A percentile compares a stretch with the other conserved stretches of the same genome.
These are phyloP conservation scores for Fraxinus anomala DNA, from an alignment of 257 asterid genomes.

Conservation along the genomic window DNA sequence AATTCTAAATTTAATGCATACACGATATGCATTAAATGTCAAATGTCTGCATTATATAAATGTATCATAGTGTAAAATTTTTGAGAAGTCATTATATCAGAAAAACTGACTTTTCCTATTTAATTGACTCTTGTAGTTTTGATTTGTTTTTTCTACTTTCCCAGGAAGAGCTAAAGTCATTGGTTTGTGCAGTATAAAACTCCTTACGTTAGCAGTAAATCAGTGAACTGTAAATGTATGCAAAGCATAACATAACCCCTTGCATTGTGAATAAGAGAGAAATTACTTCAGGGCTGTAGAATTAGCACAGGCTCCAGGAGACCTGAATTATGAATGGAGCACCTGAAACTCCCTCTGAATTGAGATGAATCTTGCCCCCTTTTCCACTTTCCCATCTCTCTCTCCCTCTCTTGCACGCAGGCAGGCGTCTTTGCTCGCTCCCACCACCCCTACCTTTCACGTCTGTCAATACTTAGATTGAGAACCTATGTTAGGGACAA, in stretches of 20 bases:
- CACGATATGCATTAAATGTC: not conserved
- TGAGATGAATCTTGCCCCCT: not conserved
- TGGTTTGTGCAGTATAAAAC: not conserved
- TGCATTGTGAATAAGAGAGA: not conserved
- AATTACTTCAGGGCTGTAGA: not conserved
- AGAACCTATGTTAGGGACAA: too few relatives aligned
- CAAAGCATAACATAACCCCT: not conserved
- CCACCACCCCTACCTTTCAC: not conserved
- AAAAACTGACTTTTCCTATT: not conserved
- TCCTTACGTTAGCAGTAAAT: not conserved
- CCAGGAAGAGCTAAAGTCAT: not conserved
- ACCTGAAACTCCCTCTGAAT: not conserved
- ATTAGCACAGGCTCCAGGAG: not conserved
- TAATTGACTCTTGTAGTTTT: not conserved
- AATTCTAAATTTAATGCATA: not conserved
- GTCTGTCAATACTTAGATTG: not conserved
- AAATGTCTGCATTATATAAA: not conserved
- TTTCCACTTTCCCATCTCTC: not conserved
- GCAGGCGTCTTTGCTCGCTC: not conserved
- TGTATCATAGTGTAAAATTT: too few relatives aligned
- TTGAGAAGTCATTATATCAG: not conserved
- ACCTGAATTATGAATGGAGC: not conserved
- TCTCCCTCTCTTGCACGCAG: not conserved
- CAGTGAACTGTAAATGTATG: not conserved
- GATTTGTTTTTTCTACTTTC: not conserved